These are phyloP conservation scores for Cantharellus cinnabarinus DNA, from an alignment of 768 basidiomycete species.

Conservation along the genomic window DNA sequence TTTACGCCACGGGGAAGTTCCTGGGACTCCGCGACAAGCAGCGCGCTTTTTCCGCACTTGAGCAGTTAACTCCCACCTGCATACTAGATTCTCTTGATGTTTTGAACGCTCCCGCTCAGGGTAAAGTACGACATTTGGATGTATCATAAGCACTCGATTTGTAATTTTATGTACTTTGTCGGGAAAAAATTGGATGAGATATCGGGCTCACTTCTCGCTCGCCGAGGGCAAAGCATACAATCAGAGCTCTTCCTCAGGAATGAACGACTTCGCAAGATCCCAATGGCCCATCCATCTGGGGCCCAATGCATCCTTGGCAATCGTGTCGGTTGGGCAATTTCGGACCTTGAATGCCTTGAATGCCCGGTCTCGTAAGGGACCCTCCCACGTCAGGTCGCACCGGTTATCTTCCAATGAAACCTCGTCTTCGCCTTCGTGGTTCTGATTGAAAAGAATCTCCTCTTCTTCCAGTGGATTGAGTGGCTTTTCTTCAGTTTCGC, in stretches of 20 bases:
- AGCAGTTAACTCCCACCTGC: too few species aligned
- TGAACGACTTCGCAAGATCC: conserved; percentile 83
- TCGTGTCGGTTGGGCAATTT: conserved; percentile 62
- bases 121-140: too few species aligned
- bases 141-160: too few species aligned
- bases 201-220: too few species aligned
- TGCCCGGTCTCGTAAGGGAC: conserved; percentile 58
- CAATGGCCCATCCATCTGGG: conserved; percentile 74
- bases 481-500: conserved; percentile 24
- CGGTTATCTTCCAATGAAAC: conserved; percentile 66
- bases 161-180: too few species aligned
- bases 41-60: too few species aligned
- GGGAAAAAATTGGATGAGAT: too few species aligned
- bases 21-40: too few species aligned
- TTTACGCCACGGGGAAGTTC: too few species aligned
- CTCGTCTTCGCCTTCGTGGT: conserved; percentile 12
- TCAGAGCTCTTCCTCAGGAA: conserved; percentile 58
- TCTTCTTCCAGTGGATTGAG: conserved; percentile 9
- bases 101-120: too few species aligned
- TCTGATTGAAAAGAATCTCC: conserved; percentile 13
- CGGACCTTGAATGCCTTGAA: conserved; percentile 67
- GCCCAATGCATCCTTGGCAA: conserved; percentile 74
- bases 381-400: conserved; percentile 89
- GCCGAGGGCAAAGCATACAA: conserved; percentile 10
- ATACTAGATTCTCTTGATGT: too few species aligned